These are phyloP conservation scores for Anthracocystis walkeri DNA, from an alignment of 1,284 basidiomycete species.

Conservation along the genomic window DNA sequence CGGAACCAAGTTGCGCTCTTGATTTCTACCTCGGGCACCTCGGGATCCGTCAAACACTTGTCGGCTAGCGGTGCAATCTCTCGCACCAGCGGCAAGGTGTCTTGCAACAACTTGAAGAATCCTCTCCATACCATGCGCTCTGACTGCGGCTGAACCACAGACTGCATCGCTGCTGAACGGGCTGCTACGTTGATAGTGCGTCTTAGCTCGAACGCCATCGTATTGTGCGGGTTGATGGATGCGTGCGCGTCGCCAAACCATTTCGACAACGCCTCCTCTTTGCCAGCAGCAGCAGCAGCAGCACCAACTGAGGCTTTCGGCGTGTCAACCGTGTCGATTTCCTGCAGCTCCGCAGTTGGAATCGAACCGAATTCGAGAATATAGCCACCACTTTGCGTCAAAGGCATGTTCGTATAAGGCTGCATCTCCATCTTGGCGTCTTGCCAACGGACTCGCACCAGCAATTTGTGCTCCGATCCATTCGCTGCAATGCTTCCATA, in stretches of 20 bases:
- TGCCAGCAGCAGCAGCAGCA: not conserved
- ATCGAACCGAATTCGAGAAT: conserved; percentile 49
- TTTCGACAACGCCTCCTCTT: conserved; percentile 78
- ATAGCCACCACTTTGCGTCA: conserved; percentile 38
- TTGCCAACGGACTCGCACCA: conserved; percentile 51
- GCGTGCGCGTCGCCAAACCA: conserved; percentile 76
- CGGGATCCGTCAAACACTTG: conserved; percentile 69
- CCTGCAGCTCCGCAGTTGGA: conserved; percentile 5
- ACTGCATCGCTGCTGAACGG: conserved; percentile 72
- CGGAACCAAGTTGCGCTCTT: conserved; percentile 85
- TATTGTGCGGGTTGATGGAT: conserved; percentile 64
- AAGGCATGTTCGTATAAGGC: conserved; percentile 16
- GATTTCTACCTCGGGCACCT: conserved; percentile 75
- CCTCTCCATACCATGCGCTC: conserved; percentile 47
- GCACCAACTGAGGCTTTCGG: not conserved
- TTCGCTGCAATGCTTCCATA: conserved; percentile 70
- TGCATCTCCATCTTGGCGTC: conserved; percentile 39
- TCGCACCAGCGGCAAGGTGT: conserved; percentile 79
- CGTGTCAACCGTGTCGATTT: conserved; percentile 61
- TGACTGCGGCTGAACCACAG: conserved; percentile 17
- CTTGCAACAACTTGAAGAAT: conserved; percentile 71
- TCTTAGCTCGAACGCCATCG: conserved; percentile 42
- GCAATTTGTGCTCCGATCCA: conserved; percentile 19
- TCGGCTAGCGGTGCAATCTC: conserved; percentile 77
- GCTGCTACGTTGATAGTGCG: conserved; percentile 66